phyloP scores from a whole-genome alignment of 2,329 filamentous ascomycete species.

The Emmonsiellopsis sp. region DNA sequence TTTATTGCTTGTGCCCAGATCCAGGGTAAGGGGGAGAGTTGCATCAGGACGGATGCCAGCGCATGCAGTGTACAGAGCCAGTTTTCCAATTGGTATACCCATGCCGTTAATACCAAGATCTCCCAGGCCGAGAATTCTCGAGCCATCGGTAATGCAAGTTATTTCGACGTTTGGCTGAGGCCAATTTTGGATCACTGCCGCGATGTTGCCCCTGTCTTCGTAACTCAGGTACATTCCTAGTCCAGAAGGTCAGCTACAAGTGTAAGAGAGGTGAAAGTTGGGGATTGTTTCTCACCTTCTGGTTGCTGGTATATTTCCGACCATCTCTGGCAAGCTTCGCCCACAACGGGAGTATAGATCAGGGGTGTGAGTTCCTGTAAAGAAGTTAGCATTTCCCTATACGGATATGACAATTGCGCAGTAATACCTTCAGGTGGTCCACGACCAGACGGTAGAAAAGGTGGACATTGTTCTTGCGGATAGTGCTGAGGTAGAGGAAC shows the following conservation, averaged over 20 bases:
- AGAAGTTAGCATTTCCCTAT: background rate
- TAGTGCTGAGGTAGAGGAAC: conserved; percentile 41
- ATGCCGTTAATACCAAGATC: conserved; percentile 96
- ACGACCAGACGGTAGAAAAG: conserved; percentile 44
- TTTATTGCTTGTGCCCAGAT: conserved; percentile 57
- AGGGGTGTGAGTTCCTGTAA: conserved; percentile 39
- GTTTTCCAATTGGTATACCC: conserved; percentile 95
- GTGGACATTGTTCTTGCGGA: conserved; percentile 44
- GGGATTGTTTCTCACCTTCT: conserved; percentile 50
- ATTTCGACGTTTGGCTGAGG: conserved; percentile 84
- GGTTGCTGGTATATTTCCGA: conserved; percentile 92
- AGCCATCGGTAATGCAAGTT: conserved; percentile 93
- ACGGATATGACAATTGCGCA: background rate
- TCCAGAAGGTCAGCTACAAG: conserved; percentile 1
- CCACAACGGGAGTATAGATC: conserved; percentile 52
- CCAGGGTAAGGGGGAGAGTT: conserved; percentile 54
- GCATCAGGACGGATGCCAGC: conserved; percentile 80
- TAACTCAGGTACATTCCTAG: conserved; percentile 82
- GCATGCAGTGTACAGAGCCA: conserved; percentile 88
- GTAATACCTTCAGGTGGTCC: conserved; percentile 36
- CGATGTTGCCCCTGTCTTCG: conserved; percentile 83
- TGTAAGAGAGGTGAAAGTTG: background rate
- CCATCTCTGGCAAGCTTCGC: conserved; percentile 93
- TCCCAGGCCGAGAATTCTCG: conserved; percentile 80
- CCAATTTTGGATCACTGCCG: conserved; percentile 87